Evolutionary conservation across 805 yeast species (phyloP), one percentile per base, ranked within the genome.

Genomic region (Metschnikowia drakensbergensis): DNA sequence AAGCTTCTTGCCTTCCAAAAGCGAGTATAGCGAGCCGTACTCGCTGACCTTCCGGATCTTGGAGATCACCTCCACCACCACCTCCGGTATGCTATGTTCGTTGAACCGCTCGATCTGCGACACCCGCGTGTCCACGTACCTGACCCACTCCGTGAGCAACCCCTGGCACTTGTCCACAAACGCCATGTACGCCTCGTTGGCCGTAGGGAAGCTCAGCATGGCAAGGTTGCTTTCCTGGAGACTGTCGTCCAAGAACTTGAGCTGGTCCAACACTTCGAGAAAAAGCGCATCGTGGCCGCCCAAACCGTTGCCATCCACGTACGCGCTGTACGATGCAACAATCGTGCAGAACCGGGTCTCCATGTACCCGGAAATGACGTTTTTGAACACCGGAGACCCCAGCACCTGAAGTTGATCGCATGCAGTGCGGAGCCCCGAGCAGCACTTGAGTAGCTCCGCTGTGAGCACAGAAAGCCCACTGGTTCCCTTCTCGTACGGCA

Each of bases 1-100:
- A 8, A 83, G 77, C 26, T 76, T 69, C 64, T 79, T 71, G 6
- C 68, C 69, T 1, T 69, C 66, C 49, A 88, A 80, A 3, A 82
- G 76, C 29, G 66, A 64, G 10, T 62, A 40, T 25, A 82, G 75
- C 13, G 86, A 81, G 10, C 71, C 72, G 60, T 80, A 83, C 49
- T 83, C 88, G 28, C 86, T 75, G 31, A 88, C 71, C 45, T 80
- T 80, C 39, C 88, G 74, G 45, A 89, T 67, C 50, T 82, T 75
- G 0, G 90, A 81, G 71, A 87, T 79, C 6, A 83, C 68, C 49
- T 86, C 92, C n/a, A 84, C 83, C 0, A 88, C 83, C 11, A 82
- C 75, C 58, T 83, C 90, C 37, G 86, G 77, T 39, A 88, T 80
- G 45, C 87, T 86, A 55, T 77, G 79, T 52, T 88, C 96, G 41